phyloP scores from a whole-genome alignment of 768 basidiomycete genomes.

The Russula compacta region DNA sequence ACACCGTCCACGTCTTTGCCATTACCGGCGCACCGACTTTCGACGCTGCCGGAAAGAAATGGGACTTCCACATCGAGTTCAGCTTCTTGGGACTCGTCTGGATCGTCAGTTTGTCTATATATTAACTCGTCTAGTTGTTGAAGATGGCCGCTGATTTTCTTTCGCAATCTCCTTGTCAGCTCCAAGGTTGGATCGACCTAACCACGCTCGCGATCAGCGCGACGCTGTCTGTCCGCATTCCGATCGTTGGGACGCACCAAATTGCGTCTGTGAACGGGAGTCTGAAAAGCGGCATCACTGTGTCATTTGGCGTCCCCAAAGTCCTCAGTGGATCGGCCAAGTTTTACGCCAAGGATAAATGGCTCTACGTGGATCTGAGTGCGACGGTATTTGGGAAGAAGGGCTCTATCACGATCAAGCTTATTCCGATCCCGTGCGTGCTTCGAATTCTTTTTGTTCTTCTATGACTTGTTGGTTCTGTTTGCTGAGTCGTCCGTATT shows the following conservation, averaged over 20 bases:
- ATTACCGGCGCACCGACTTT: neutral
- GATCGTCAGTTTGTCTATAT: neutral
- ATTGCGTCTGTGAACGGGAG: neutral
- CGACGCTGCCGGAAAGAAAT: neutral
- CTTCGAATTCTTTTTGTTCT: no score
- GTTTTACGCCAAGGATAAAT: no score
- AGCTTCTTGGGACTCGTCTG: neutral
- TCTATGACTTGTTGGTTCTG: no score
- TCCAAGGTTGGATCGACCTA: neutral
- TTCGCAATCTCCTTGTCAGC: neutral
- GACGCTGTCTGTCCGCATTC: neutral
- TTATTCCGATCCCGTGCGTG: no score
- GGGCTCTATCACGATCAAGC: no score
- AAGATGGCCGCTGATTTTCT: neutral
- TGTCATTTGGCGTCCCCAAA: no score
- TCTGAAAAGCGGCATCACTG: neutral
- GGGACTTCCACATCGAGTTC: neutral
- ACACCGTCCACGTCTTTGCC: neutral
- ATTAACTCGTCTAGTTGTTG: no score
- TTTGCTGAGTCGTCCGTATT: no score
- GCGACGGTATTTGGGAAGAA: no score
- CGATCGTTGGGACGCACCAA: neutral
- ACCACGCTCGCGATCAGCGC: neutral
- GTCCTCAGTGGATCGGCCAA: no score
- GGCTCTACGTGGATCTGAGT: no score